These are phyloP conservation scores for Alternaria brassicicola DNA, from an alignment of 2,329 filamentous ascomycete species.

Conservation along the genomic window DNA sequence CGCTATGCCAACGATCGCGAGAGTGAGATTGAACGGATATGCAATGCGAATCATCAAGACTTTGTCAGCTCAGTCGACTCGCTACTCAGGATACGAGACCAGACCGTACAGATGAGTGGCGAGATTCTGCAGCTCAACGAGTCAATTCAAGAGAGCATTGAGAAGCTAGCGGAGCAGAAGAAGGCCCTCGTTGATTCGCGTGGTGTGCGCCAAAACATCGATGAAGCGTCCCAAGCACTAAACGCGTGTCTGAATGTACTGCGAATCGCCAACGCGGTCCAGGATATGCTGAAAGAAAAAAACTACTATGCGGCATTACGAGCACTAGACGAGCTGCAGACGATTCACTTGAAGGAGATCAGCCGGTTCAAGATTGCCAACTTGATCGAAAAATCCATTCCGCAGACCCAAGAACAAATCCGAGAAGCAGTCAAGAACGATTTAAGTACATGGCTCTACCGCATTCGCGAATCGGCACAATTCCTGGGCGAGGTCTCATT, in stretches of 20 bases:
- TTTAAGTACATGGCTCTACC: slow-evolving; percentile 94
- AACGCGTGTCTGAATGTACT: slow-evolving; percentile 92
- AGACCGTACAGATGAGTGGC: slow-evolving; percentile 83
- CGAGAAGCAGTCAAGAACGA: slow-evolving; percentile 97
- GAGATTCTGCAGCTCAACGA: slow-evolving; percentile 93
- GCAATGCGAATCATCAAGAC: slow-evolving; percentile 94
- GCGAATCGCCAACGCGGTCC: slow-evolving; percentile 89
- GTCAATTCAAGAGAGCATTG: slow-evolving; percentile 92
- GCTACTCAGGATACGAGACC: slow-evolving; percentile 88
- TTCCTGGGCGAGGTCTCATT: slow-evolving; percentile 96
- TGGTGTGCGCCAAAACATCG: slow-evolving; percentile 91
- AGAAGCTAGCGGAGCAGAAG: slow-evolving; percentile 93
- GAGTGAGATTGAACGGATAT: slow-evolving; percentile 89
- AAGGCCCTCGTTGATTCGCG: slow-evolving; percentile 91
- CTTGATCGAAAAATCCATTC: slow-evolving; percentile 94
- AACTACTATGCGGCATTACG: slow-evolving; percentile 95
- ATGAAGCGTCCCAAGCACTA: slow-evolving; percentile 86
- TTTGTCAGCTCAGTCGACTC: slow-evolving; percentile 94
- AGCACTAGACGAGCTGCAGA: slow-evolving; percentile 92
- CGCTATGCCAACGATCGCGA: slow-evolving; percentile 88
- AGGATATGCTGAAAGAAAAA: slow-evolving; percentile 88
- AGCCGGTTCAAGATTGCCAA: slow-evolving; percentile 94
- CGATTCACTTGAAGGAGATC: slow-evolving; percentile 92
- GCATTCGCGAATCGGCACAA: slow-evolving; percentile 93
- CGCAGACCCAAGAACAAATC: slow-evolving; percentile 88